Percentiles rank a stretch among this genome's conserved stretches.
These are phyloP conservation scores for Cladosporium austrohemisphaericum DNA, from an alignment of 2,329 filamentous ascomycete genomes.

Conservation along the genomic window DNA sequence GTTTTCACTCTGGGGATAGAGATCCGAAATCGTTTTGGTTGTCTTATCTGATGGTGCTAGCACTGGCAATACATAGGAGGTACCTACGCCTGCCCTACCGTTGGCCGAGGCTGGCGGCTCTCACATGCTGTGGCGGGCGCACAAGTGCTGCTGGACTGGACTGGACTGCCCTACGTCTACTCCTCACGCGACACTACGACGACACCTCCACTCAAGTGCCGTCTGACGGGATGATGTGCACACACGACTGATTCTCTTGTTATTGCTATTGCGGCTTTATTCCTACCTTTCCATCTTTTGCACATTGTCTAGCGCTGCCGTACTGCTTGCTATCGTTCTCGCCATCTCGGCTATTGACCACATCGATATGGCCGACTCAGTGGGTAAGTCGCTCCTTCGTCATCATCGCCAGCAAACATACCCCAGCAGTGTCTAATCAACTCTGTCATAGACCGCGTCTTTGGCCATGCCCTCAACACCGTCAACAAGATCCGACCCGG, in stretches of 20 bases:
- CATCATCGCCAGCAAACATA: background rate
- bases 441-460: constrained; percentile 84
- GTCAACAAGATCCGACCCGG: constrained; percentile 97
- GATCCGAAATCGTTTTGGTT: no score
- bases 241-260: background rate
- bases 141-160: background rate
- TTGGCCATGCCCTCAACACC: constrained; percentile 97
- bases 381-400: background rate
- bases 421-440: no score
- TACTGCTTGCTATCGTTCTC: background rate
- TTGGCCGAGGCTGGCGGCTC: background rate
- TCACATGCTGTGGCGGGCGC: constrained; percentile 6
- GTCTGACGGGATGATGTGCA: background rate
- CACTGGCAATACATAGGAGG: no score
- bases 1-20: no score
- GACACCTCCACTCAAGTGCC: background rate
- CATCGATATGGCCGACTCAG: constrained; percentile 11
- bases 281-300: no score
- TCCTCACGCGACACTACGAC: constrained; percentile 5
- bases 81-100: no score
- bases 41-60: no score
- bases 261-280: no score
- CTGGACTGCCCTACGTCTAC: background rate
- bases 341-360: no score
- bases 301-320: no score